Evolutionary conservation across 2,329 filamentous ascomycete genomes (phyloP).

Genomic region (Claviceps humidiphila): DNA sequence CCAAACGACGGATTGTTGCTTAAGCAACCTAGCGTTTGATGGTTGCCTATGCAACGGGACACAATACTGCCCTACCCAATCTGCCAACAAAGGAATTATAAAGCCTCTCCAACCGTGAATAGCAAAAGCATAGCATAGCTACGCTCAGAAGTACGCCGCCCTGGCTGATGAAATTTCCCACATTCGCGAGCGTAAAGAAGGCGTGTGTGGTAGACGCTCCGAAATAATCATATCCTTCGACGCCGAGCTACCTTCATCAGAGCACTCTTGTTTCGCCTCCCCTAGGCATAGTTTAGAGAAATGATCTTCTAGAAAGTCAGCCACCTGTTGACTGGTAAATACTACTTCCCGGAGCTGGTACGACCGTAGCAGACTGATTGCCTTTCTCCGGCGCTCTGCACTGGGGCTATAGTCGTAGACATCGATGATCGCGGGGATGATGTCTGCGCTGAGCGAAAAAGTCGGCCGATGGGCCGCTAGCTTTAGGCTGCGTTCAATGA

Average conservation of each 20-base stretch:
- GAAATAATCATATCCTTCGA: background rate
- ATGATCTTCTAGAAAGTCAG: conserved; percentile 3
- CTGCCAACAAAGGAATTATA: too few species aligned
- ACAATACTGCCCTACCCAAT: too few species aligned
- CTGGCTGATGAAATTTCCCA: conserved; percentile 1
- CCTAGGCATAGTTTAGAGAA: background rate
- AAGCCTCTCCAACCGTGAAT: too few species aligned
- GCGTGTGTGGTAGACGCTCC: background rate
- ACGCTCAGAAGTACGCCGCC: background rate
- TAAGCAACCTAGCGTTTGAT: too few species aligned
- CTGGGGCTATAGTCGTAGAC: conserved; percentile 1
- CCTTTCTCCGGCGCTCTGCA: background rate
- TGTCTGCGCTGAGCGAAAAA: conserved; percentile 2
- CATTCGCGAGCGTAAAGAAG: background rate
- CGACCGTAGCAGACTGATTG: background rate
- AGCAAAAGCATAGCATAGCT: background rate
- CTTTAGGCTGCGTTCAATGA: conserved; percentile 1
- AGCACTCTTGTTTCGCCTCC: background rate
- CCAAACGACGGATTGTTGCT: background rate
- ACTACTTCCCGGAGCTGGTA: conserved; percentile 2
- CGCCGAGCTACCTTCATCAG: background rate
- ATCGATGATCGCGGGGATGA: conserved; percentile 2
- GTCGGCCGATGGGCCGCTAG: background rate
- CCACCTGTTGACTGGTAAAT: conserved; percentile 3
- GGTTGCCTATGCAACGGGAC: background rate